Conservation (phyloP, 2,329 filamentous ascomycete species). For the Venturia nashicola region DNA sequence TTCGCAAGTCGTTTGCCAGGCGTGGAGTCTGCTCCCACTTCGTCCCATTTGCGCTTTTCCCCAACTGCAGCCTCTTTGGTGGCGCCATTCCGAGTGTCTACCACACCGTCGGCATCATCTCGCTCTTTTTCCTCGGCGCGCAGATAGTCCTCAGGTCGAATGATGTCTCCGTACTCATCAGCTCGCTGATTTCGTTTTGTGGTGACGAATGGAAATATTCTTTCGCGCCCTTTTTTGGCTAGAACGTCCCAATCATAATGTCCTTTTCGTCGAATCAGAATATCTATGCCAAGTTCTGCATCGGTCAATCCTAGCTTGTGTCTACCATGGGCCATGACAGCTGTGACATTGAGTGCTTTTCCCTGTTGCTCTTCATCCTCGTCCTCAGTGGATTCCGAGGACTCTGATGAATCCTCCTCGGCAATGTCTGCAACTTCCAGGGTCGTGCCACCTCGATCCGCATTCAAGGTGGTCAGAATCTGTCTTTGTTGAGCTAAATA, state of each 20-base stretch:
- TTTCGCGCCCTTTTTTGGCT: constrained; percentile 81
- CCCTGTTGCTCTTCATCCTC: constrained; percentile 85
- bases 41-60: constrained; percentile 91
- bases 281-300: constrained; percentile 82
- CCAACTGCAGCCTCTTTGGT: constrained; percentile 46
- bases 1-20: constrained; percentile 26
- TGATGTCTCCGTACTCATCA: constrained; percentile 90
- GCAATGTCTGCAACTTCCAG: constrained; percentile 62
- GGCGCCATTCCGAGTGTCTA: constrained; percentile 28
- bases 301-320: constrained; percentile 81
- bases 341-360: constrained; percentile 78
- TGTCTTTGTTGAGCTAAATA: constrained; percentile 83
- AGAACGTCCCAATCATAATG: constrained; percentile 91
- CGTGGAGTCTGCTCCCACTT: constrained; percentile 37
- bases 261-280: constrained; percentile 76
- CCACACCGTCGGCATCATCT: constrained; percentile 52
- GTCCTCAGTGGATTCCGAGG: constrained; percentile 55
- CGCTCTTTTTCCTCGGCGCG: constrained; percentile 83
- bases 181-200: constrained; percentile 58
- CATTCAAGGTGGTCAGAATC: constrained; percentile 69
- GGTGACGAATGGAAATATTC: constrained; percentile 72
- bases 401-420: constrained; percentile 74
- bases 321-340: constrained; percentile 70
- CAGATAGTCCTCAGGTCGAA: constrained; percentile 86
- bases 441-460: constrained; percentile 48